Evolutionary conservation across 331 rosid species (phyloP), one percentile per base, ranked within the genome.

Genomic region (Phaseolus coccineus): DNA sequence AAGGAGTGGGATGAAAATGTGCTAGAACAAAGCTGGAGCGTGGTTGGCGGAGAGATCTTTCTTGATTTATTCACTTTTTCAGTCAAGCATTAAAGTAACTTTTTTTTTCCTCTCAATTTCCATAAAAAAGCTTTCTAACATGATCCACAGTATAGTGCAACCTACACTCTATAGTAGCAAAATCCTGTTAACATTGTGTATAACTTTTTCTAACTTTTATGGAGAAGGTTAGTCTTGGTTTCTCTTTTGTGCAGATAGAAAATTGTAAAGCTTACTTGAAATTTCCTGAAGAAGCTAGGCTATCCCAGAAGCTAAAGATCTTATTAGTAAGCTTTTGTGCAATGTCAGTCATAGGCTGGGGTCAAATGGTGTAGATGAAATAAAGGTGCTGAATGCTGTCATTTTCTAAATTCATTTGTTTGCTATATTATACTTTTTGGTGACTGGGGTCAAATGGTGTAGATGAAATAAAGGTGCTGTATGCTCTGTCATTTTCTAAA

Each of bases 211-310:
- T 16, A 28, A 76, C 46, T 37, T 72, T 44, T 77, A 16, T 66
- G 28, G 28, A 65, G 77, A 46, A 11, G 40, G 67, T 16, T 71
- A 48, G 52, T 73, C 62, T 69, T 56, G 31, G 33, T 70, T 75
- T 66, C 78, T 68, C 37, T 74, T 82, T 76, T 48, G 50, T 77
- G 35, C 89, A 96, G 99, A 96, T 96, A 69, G 99, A 93, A 66
- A 96, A 91, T 69, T 96, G 99, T 98, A 91, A 83, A 90, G 88
- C 97, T 71, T 96, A 93, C 85, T 87, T 96, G 92, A 93, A 91
- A 83, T 96, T 96, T 84, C 99, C 99, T 14, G 97, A 87, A 80
- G 99, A 96, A 80, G 99, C 90, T 82, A 85, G 80, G 83, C 86
- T 96, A 27, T 93, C 99, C 89, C 82, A 3, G 90, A 89, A 80